Evolutionary conservation across 768 basidiomycete species (phyloP), one percentile per base, ranked within the genome.

Genomic region (Xerocomellus intermedius): DNA sequence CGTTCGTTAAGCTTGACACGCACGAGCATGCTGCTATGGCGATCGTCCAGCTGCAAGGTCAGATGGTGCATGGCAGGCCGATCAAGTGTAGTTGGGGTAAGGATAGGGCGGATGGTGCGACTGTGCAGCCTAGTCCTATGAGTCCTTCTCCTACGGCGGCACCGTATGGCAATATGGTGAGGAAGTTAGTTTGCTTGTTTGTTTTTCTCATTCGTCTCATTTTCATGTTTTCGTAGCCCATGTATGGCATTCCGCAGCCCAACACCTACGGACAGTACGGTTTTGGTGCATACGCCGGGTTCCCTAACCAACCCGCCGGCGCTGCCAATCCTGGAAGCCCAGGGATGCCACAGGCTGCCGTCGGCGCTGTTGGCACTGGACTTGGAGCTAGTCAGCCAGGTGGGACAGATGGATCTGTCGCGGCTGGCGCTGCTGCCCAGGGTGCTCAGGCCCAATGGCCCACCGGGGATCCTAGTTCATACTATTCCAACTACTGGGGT

Each of bases 11-110:
- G 76, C 82, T 98, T 53, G 97, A 99, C 74, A 94, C 94, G 48
- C 96, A 98, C 72, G 94, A 98, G 70, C 94, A 98, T 70, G 96
- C 96, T 51, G 96, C 97, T 8, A 88, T 94, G 85, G 96, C 96
- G 37, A 99, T 99, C 66, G 89, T 96, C 57, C 94, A 98, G 71
- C 78, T 99, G 48, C 93, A 96, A 72, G 95, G 96, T 50, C 91
- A 94, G 76, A 91, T 94, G 81, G 92, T 99, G 26, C 97, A 99
- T 61, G 96, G 96, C 45, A 77, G 97, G 37, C 94, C 95, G 8
- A 93, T 98, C 79, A 98, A 98, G 75, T 96, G 93, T 73, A 94
- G 92, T 65, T 99, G 97, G 97, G 97, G 97, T 53, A 98, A 98
- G 74, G 96, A 98, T 70, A 82, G 92, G 58, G 87, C 85, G 22